Evolutionary conservation across 345 rosid species (phyloP), one percentile per base, ranked within the genome.

Genomic region (Syzygium jambos): DNA sequence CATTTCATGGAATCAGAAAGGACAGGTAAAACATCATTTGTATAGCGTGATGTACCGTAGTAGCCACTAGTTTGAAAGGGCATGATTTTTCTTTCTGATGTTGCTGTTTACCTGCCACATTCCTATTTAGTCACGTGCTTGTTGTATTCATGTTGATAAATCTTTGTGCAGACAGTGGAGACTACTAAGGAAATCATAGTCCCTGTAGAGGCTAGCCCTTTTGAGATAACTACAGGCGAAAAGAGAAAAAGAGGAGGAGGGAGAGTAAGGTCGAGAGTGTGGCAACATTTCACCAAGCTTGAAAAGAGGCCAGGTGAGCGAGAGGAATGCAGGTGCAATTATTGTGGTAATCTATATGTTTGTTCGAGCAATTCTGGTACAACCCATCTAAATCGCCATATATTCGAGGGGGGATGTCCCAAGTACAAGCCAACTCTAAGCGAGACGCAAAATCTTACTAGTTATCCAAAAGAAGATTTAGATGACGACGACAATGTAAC

Each of bases 201-300:
- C 55, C 23, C 59, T 51, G 30, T 85, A 51, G 87, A 85, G 29
- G n/a, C 54, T 12, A 59, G 30, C 23, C 87, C 53, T 51, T 61
- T 53, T 9, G 53, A 61, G 61, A 9, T 51, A 49, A 46, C 21
- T 43, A 85, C 87, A 49, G 52, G 87, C 5, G 87, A 86, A 65
- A 86, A 86, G 82, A 61, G 87, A 51, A 86, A 61, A 86, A 86
- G 87, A 68, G 87, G 51, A 19, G 82, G 77, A 19, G 82, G 77
- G 27, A 61, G 86, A 52, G 55, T 84, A 55, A 84, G 87, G 80
- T 86, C 82, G 6, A 86, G 43, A 51, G 87, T 61, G 55, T 86
- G 87, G 87, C 80, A 27, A 43, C 87, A 86, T 65, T 86, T 86
- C 87, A 86, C 83, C 4, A 86, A 86, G 82, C 78, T 86, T 51